A percentile compares a stretch with the other conserved stretches of the same genome.
These are phyloP conservation scores for Nepenthes gracilis DNA, from an alignment of 148 eudicot species.

Conservation along the genomic window DNA sequence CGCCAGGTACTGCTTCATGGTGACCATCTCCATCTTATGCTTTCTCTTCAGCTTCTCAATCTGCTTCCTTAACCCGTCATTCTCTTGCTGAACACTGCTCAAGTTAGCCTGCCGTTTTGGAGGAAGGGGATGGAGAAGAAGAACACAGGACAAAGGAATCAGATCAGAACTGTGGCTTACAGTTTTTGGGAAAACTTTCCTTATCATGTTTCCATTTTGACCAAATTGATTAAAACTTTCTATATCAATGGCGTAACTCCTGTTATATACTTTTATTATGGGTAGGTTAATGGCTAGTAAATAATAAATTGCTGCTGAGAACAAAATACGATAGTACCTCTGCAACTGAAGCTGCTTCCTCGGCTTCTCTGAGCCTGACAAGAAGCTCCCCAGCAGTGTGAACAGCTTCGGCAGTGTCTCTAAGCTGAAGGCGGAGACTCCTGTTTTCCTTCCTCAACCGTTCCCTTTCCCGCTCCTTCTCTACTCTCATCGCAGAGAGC, in stretches of 20 bases:
- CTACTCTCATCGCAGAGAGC: slow-evolving; percentile 64
- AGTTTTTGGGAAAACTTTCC: too few relatives aligned
- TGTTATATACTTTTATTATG: too few relatives aligned
- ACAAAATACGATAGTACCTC: slow-evolving; percentile 39
- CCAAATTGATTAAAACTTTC: too few relatives aligned
- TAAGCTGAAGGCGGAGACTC: slow-evolving; percentile 64
- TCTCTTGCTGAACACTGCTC: slow-evolving; percentile 49
- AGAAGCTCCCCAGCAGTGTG: slow-evolving; percentile 97
- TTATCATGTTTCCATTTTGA: too few relatives aligned
- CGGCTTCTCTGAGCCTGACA: slow-evolving; percentile 90
- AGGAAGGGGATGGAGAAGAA: too few relatives aligned
- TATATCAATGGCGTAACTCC: too few relatives aligned
- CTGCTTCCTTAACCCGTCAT: slow-evolving; percentile 57
- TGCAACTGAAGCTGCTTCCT: slow-evolving; percentile 66
- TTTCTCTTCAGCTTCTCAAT: slow-evolving; percentile 79
- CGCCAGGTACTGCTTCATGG: slow-evolving; percentile 93
- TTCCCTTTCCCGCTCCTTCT: slow-evolving; percentile 79
- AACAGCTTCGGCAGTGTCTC: slow-evolving; percentile 98
- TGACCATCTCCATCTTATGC: slow-evolving; percentile 91
- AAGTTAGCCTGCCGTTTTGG: slow-evolving; percentile 36
- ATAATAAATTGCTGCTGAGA: too few relatives aligned
- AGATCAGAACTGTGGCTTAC: too few relatives aligned
- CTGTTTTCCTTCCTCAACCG: slow-evolving; percentile 64
- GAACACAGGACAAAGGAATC: too few relatives aligned
- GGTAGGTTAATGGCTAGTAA: too few relatives aligned